Evolutionary conservation across 345 rosid genomes (phyloP).

Genomic region (Zanthoxylum bungeanum): DNA sequence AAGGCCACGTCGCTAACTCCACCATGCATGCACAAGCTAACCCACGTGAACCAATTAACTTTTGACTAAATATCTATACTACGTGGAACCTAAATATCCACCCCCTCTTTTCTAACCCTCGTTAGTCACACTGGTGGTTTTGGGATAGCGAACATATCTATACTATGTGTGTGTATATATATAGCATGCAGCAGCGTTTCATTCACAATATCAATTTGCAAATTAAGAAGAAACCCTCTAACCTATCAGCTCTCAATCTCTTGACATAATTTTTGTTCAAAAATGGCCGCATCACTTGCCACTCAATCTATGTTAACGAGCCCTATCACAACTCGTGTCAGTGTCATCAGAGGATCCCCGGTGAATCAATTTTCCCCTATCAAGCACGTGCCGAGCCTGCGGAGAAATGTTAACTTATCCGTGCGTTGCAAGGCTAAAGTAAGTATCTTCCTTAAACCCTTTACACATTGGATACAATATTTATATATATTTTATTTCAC

Average conservation of each 20-base stretch:
- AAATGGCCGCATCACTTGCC: slow-evolving; percentile 37
- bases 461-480: too few relatives aligned
- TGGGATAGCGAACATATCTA: too few relatives aligned
- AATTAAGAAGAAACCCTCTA: too few relatives aligned
- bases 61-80: neutral
- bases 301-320: slow-evolving; percentile 43
- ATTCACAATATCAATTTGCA: too few relatives aligned
- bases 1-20: slow-evolving; percentile 31
- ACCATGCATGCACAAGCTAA: slow-evolving; percentile 7
- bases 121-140: too few relatives aligned
- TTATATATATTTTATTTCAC: neutral
- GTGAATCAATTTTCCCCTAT: slow-evolving; percentile 21
- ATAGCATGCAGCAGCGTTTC: too few relatives aligned
- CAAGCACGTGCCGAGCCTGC: slow-evolving; percentile 16
- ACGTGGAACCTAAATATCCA: slow-evolving; percentile 40
- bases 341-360: slow-evolving; percentile 14
- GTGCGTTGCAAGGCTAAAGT: slow-evolving; percentile 53
- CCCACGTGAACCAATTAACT: slow-evolving; percentile 28
- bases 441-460: too few relatives aligned
- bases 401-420: slow-evolving; percentile 20
- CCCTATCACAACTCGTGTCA: slow-evolving; percentile 25
- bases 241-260: neutral
- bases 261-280: neutral
- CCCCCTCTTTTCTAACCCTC: neutral
- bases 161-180: too few relatives aligned